Evolutionary conservation across 2,329 filamentous ascomycete genomes (phyloP).

Genomic region (Pseudofabraea citricarpa): DNA sequence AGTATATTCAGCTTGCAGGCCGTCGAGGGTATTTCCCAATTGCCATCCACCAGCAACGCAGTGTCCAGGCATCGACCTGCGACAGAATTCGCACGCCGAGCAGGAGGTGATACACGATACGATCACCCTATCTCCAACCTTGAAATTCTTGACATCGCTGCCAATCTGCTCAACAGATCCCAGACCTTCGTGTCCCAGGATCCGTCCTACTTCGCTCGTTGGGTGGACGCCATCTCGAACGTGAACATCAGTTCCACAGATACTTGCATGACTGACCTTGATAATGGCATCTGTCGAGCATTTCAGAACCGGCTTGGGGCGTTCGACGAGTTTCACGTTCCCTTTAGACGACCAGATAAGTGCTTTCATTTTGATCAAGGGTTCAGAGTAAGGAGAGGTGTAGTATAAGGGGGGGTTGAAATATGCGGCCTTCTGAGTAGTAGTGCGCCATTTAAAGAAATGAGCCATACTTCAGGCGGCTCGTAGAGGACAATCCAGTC

Average conservation of each 20-base stretch:
- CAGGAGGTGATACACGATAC: slow-evolving; percentile 46
- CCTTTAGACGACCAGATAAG: slow-evolving; percentile 77
- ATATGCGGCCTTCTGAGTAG: no score
- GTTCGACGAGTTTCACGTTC: slow-evolving; percentile 56
- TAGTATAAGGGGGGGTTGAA: no score
- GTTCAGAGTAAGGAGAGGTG: no score
- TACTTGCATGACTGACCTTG: slow-evolving; percentile 39
- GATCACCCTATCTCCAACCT: slow-evolving; percentile 43
- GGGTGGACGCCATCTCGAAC: slow-evolving; percentile 48
- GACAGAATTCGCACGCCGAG: slow-evolving; percentile 44
- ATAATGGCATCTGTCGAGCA: slow-evolving; percentile 41
- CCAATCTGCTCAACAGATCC: slow-evolving; percentile 41
- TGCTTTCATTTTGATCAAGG: slow-evolving; percentile 59
- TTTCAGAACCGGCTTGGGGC: slow-evolving; percentile 33
- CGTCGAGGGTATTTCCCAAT: slow-evolving; percentile 56
- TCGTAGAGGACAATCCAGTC: no score
- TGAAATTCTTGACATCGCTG: slow-evolving; percentile 36
- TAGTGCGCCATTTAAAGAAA: no score
- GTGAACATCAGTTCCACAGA: slow-evolving; percentile 50
- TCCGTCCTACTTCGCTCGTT: slow-evolving; percentile 35
- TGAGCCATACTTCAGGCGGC: no score
- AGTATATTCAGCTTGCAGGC: slow-evolving; percentile 80
- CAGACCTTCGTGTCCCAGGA: slow-evolving; percentile 48
- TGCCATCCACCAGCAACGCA: slow-evolving; percentile 46
- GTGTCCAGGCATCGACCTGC: slow-evolving; percentile 42